Conservation (phyloP, 352 stramenopile genomes). For the Phytophthora hibernalis region DNA sequence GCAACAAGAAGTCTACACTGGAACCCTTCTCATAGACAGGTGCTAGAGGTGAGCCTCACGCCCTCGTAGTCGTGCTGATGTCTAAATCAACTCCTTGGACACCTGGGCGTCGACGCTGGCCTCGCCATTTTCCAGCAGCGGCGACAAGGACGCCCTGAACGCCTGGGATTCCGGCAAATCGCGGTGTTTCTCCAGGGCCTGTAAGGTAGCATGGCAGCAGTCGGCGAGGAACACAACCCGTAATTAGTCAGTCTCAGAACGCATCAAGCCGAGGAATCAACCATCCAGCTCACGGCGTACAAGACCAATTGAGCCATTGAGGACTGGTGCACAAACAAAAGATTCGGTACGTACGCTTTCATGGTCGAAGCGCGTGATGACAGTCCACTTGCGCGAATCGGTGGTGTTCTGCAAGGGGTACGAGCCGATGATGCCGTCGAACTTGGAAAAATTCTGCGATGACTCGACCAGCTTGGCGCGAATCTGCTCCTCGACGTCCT, state of each 20-base stretch:
- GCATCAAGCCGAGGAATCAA: no score
- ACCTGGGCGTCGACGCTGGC: neutral
- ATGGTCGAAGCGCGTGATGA: neutral
- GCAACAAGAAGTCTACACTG: no score
- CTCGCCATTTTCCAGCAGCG: neutral
- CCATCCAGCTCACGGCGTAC: no score
- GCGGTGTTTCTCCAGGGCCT: neutral
- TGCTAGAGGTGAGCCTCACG: no score
- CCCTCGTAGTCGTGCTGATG: no score
- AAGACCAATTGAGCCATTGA: no score
- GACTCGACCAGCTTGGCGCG: neutral
- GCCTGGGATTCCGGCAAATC: neutral
- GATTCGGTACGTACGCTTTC: neutral
- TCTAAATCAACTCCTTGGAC: slow-evolving; percentile 22
- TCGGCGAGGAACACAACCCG: neutral
- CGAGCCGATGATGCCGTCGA: neutral
- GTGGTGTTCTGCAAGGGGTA: neutral
- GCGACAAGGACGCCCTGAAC: neutral
- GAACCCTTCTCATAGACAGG: no score
- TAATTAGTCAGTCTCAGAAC: no score
- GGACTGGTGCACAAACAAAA: no score
- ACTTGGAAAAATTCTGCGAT: neutral
- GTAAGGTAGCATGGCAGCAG: neutral
- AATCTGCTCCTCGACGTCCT: neutral
- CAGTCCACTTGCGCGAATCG: neutral